Evolutionary conservation across 1,284 basidiomycete genomes (phyloP), one percentile per base, ranked within the genome.

Genomic region (Cronartium ribicola): DNA sequence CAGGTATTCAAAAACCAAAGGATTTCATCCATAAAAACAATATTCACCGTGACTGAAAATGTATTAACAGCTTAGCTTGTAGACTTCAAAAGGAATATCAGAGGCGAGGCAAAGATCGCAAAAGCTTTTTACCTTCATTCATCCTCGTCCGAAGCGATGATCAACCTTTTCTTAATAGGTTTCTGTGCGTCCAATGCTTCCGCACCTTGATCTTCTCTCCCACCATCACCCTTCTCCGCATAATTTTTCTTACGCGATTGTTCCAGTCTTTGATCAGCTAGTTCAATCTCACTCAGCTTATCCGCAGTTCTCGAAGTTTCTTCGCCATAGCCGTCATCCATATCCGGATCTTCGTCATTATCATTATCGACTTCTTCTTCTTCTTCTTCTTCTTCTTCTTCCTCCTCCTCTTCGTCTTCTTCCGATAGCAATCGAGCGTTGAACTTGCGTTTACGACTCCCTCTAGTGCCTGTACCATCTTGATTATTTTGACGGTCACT

Each of bases 221-320:
- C 1, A 5, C n/a, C 22, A 60, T 40, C 13, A 37, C 11, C 37
- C 22, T 46, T 70, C 41, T 70, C 60, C 2, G 67, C 14, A n/a
- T 4, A 7, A 14, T 43, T 41, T 37, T 57, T 71, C 13, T 71
- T 64, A 7, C 37, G n/a, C 6, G 44, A 44, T 55, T 64, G 22
- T 64, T 71, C 69, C 5, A 71, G n/a, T 37, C 22, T 64, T 65
- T 71, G 61, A 57, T 71, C 69, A 11, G 62, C 44, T 0, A 65
- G 22, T 65, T 71, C 62, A 20, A 65, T 46, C 4, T 55, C 61
- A 37, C 36, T 65, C 13, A 71, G 22, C 29, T 20, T 76, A 60
- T 76, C 48, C n/a, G 77, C 77, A 14, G 73, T 77, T 6, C 75
- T 71, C 3, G 76, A 77, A 43, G 77, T 78, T 37, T 79, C 79